A percentile compares a stretch with the other conserved stretches of the same genome.
Conservation (phyloP, 495 filamentous ascomycete genomes). For the Tuber calosporum region DNA sequence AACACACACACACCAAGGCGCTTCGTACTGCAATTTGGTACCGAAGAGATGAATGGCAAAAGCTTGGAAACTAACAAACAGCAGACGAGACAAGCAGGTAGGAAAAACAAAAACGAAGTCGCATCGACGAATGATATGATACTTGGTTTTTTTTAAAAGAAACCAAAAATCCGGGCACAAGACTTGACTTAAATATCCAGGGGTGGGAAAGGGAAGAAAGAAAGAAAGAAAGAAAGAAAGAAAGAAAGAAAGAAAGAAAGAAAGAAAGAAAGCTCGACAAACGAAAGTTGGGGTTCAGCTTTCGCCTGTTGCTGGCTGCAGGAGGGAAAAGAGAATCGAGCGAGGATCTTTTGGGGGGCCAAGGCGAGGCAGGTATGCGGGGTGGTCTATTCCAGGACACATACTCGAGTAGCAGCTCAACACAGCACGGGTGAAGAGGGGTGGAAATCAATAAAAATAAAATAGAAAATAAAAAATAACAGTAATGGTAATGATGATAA, state of each 20-base stretch:
- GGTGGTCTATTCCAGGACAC: conserved; percentile 37
- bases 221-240: no score
- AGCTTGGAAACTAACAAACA: background rate
- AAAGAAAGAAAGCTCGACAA: background rate
- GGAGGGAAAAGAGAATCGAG: conserved; percentile 12
- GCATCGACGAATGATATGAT: conserved; percentile 3
- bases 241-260: no score
- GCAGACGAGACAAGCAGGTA: background rate
- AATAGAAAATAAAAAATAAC: background rate
- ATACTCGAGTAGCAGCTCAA: conserved; percentile 5
- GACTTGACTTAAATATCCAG: conserved; percentile 34
- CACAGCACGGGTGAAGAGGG: background rate
- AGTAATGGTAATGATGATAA: background rate
- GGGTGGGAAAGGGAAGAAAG: conserved; percentile 17
- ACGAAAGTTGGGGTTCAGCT: conserved; percentile 8
- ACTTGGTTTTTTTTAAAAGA: conserved; percentile 14
- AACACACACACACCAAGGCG: conserved; percentile 1
- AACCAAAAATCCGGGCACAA: conserved; percentile 25
- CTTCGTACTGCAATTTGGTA: background rate
- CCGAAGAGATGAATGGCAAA: background rate
- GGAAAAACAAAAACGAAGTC: background rate
- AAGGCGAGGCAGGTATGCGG: conserved; percentile 28
- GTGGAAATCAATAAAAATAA: background rate
- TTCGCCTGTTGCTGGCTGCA: conserved; percentile 16
- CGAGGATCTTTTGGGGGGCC: conserved; percentile 15